A percentile compares a stretch with the other conserved stretches of the same genome.
These are phyloP conservation scores for Stylosanthes scabra DNA, from an alignment of 331 rosid species.

Conservation along the genomic window DNA sequence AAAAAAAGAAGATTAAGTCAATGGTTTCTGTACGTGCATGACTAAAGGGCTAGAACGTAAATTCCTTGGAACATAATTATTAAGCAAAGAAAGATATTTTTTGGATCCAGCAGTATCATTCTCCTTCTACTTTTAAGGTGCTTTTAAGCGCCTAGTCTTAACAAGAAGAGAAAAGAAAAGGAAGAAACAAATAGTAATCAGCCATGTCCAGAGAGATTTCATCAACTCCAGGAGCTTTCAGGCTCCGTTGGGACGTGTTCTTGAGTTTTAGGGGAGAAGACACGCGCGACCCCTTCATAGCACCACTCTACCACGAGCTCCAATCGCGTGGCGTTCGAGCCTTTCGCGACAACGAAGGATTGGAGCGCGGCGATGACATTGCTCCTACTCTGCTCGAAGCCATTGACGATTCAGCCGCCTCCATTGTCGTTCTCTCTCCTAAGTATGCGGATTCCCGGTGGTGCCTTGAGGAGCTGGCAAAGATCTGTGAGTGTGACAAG, in stretches of 20 bases:
- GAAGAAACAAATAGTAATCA: neutral
- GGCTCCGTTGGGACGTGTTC: constrained; percentile 80
- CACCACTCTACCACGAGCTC: constrained; percentile 41
- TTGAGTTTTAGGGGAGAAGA: constrained; percentile 74
- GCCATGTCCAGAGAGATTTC: neutral
- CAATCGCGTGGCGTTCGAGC: constrained; percentile 46
- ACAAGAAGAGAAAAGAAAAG: neutral
- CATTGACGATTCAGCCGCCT: constrained; percentile 72
- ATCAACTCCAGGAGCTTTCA: constrained; percentile 43
- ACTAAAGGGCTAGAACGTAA: too few relatives aligned
- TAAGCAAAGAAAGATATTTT: too few relatives aligned
- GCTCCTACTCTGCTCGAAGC: constrained; percentile 49
- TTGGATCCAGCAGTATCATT: too few relatives aligned
- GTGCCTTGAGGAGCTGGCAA: constrained; percentile 68
- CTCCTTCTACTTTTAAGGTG: too few relatives aligned
- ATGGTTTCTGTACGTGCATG: too few relatives aligned
- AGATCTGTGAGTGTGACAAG: constrained; percentile 48
- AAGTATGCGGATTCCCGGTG: constrained; percentile 63
- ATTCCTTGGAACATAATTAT: too few relatives aligned
- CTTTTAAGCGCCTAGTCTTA: too few relatives aligned
- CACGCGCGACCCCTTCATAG: constrained; percentile 52
- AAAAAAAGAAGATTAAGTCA: too few relatives aligned
- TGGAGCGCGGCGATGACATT: constrained; percentile 66
- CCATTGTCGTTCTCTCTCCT: constrained; percentile 56
- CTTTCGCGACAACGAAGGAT: constrained; percentile 60